Conservation (phyloP, 2,329 filamentous ascomycete genomes). For the Boeremia lycopersici region DNA sequence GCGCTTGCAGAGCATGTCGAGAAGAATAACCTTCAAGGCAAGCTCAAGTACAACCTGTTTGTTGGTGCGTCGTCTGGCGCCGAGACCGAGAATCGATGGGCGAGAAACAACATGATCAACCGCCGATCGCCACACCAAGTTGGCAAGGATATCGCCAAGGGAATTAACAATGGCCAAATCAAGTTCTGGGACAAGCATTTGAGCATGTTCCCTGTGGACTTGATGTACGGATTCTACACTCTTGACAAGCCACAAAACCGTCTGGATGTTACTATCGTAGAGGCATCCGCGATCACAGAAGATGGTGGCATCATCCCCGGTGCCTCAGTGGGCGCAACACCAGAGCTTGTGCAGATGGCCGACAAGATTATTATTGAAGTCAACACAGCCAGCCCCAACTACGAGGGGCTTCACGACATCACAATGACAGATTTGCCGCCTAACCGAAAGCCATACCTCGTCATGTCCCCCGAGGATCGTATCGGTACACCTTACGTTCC, state of each 20-base stretch:
- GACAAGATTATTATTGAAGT: constrained; percentile 94
- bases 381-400: constrained; percentile 83
- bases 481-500: constrained; percentile 85
- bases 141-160: constrained; percentile 86
- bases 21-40: constrained; percentile 80
- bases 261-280: constrained; percentile 82
- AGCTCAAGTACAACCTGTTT: constrained; percentile 85
- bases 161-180: constrained; percentile 86
- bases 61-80: constrained; percentile 89
- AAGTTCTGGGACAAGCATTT: constrained; percentile 94
- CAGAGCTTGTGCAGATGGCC: constrained; percentile 86
- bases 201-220: constrained; percentile 87
- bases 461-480: constrained; percentile 84
- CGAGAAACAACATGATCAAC: constrained; percentile 88
- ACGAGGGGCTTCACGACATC: constrained; percentile 87
- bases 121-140: constrained; percentile 85
- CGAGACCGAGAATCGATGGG: constrained; percentile 92
- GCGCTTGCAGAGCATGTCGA: constrained; percentile 89
- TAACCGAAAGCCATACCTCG: constrained; percentile 79
- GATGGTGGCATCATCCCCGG: constrained; percentile 89
- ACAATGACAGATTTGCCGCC: constrained; percentile 87
- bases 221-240: constrained; percentile 86
- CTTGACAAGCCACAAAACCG: constrained; percentile 75
- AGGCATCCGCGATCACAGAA: constrained; percentile 84
- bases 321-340: constrained; percentile 82